Conservation (phyloP, 306 rosid species). For the Inga leiocalycina region DNA sequence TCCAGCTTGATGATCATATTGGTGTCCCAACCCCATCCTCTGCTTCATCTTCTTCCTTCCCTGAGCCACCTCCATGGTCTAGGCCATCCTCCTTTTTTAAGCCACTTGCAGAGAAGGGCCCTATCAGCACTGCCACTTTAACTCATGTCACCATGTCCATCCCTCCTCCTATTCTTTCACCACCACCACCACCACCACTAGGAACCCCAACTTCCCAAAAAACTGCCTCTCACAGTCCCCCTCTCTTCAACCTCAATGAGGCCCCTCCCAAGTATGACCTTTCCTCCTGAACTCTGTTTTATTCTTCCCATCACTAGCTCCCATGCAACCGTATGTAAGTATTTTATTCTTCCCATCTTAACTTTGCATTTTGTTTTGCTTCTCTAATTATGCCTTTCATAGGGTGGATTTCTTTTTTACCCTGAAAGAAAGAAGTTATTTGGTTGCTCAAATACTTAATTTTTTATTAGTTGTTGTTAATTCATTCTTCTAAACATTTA, state of each 20-base stretch:
- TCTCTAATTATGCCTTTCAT: neutral
- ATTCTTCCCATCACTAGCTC: neutral
- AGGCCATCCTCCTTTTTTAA: slow-evolving; percentile 55
- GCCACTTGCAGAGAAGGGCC: slow-evolving; percentile 73
- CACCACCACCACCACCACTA: slow-evolving; percentile 23
- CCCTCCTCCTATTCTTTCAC: slow-evolving; percentile 36
- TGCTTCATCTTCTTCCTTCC: slow-evolving; percentile 56
- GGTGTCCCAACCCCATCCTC: slow-evolving; percentile 65
- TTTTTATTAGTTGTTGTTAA: neutral
- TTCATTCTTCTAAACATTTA: slow-evolving; percentile 18
- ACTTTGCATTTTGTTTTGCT: slow-evolving; percentile 26
- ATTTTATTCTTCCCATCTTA: neutral
- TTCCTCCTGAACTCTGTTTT: neutral
- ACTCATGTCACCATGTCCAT: slow-evolving; percentile 39
- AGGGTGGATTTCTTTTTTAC: neutral
- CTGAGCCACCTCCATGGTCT: neutral
- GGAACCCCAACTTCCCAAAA: slow-evolving; percentile 36
- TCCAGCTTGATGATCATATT: neutral
- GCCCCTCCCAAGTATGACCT: slow-evolving; percentile 31
- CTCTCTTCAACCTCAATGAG: slow-evolving; percentile 67
- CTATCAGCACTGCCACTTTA: slow-evolving; percentile 51
- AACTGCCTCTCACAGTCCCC: slow-evolving; percentile 6
- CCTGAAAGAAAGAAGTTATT: neutral
- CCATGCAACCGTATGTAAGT: neutral
- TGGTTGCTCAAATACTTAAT: neutral